Conservation (phyloP, 75 land plant species). For the Azolla pinnata region DNA sequence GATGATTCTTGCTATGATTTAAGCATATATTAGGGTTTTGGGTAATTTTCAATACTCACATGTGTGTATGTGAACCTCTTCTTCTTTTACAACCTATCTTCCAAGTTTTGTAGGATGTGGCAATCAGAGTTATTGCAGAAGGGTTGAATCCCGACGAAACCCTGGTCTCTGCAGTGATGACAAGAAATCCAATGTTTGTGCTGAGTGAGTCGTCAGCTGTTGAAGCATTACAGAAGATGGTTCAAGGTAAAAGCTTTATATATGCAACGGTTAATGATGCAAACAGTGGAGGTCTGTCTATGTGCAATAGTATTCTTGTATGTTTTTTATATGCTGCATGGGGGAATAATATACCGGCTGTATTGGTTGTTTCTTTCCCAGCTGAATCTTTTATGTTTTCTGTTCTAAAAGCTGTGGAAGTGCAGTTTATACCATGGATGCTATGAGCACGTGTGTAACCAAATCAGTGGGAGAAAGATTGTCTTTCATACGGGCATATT, state of each 20-base stretch:
- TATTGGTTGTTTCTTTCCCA: too few species aligned
- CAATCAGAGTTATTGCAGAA: slow-evolving; percentile 80
- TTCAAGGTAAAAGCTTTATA: slow-evolving; percentile 40
- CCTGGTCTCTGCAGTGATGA: slow-evolving; percentile 69
- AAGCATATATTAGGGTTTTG: neutral
- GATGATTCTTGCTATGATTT: neutral
- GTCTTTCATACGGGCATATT: too few species aligned
- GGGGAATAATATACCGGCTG: neutral
- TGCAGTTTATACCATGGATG: neutral
- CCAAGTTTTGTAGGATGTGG: slow-evolving; percentile 44
- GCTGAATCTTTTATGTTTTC: neutral
- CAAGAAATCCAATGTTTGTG: slow-evolving; percentile 71
- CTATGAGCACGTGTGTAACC: too few species aligned
- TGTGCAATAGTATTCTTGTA: neutral
- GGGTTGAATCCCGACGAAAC: slow-evolving; percentile 75
- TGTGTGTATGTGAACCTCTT: neutral
- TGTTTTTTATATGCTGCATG: neutral
- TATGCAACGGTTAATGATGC: neutral
- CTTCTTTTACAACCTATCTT: too few species aligned
- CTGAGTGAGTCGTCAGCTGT: slow-evolving; percentile 63
- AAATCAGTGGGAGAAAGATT: too few species aligned
- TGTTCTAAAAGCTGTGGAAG: neutral
- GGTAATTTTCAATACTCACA: neutral
- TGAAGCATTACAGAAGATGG: slow-evolving; percentile 84
- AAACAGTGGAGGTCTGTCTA: neutral